phyloP scores from a whole-genome alignment of 345 rosid genomes.

The Corchorus capsularis region DNA sequence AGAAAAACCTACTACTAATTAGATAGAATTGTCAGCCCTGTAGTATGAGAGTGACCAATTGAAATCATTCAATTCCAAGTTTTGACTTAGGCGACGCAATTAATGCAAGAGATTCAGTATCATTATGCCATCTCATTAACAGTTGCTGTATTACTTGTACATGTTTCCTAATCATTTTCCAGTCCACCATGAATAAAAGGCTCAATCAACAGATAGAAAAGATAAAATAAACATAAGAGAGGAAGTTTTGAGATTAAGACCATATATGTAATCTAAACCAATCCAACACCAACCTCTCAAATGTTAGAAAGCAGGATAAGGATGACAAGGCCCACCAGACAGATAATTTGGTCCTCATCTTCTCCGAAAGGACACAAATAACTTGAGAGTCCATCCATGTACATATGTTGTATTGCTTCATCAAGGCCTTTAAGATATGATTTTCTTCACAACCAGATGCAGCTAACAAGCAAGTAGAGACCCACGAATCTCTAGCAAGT shows the following conservation, averaged over 20 bases:
- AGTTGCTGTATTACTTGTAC: not conserved
- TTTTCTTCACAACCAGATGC: not conserved
- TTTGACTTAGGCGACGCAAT: not conserved
- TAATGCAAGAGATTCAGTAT: not conserved
- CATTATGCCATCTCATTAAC: not conserved
- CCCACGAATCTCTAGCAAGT: constrained; percentile 9
- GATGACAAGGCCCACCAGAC: constrained; percentile 30
- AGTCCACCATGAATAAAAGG: not conserved
- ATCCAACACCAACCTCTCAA: constrained; percentile 28
- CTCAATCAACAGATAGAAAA: not conserved
- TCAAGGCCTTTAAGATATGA: not conserved
- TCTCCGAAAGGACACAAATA: constrained; percentile 1
- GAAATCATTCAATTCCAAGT: not conserved
- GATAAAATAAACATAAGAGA: not conserved
- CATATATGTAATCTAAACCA: constrained; percentile 12
- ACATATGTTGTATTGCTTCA: not conserved
- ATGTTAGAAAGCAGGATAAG: constrained; percentile 29
- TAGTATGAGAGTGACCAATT: no score
- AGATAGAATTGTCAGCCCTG: no score
- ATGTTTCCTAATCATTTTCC: not conserved
- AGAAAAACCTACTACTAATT: no score
- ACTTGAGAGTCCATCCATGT: not conserved
- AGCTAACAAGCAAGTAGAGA: not conserved
- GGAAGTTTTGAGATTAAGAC: constrained; percentile 1
- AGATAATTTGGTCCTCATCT: constrained; percentile 16